A percentile compares a stretch with the other conserved stretches of the same genome.
Evolutionary conservation across 495 filamentous ascomycete species (phyloP).

Genomic region (Tuber melanosporum): DNA sequence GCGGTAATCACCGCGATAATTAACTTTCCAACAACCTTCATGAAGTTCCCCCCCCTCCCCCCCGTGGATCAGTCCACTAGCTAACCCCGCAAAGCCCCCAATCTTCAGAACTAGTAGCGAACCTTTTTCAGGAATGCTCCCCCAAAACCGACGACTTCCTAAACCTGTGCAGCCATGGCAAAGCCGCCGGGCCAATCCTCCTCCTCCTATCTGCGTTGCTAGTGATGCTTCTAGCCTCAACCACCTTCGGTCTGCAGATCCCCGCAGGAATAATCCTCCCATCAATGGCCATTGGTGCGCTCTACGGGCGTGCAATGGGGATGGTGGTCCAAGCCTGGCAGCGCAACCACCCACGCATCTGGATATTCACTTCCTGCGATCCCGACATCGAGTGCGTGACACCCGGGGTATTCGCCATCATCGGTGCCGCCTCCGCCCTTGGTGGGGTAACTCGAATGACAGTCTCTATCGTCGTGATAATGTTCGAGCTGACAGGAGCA

Average conservation of each 20-base stretch:
- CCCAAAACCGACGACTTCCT: constrained; percentile 72
- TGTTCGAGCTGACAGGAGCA: constrained; percentile 96
- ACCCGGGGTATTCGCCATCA: constrained; percentile 90
- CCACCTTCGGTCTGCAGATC: constrained; percentile 95
- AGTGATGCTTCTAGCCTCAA: constrained; percentile 75
- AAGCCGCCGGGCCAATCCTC: constrained; percentile 63
- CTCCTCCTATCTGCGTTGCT: constrained; percentile 71
- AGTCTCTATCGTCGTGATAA: constrained; percentile 93
- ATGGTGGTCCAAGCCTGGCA: constrained; percentile 88
- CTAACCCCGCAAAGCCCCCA: constrained; percentile 52
- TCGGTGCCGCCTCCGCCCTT: constrained; percentile 90
- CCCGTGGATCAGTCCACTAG: constrained; percentile 13
- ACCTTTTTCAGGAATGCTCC: constrained; percentile 84
- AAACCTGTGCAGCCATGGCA: constrained; percentile 67
- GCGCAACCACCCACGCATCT: constrained; percentile 62
- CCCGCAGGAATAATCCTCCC: constrained; percentile 94
- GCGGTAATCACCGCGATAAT: constrained; percentile 75
- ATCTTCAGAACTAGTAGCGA: constrained; percentile 83
- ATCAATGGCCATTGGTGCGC: constrained; percentile 92
- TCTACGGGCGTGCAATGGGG: constrained; percentile 85
- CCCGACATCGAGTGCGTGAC: constrained; percentile 87
- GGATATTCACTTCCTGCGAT: constrained; percentile 73
- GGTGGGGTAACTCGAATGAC: constrained; percentile 98
- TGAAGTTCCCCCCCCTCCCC: constrained; percentile 50
- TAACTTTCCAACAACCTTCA: constrained; percentile 92